These are phyloP conservation scores for Stephania japonica DNA, from an alignment of 164 flowering plant genomes.

Conservation along the genomic window DNA sequence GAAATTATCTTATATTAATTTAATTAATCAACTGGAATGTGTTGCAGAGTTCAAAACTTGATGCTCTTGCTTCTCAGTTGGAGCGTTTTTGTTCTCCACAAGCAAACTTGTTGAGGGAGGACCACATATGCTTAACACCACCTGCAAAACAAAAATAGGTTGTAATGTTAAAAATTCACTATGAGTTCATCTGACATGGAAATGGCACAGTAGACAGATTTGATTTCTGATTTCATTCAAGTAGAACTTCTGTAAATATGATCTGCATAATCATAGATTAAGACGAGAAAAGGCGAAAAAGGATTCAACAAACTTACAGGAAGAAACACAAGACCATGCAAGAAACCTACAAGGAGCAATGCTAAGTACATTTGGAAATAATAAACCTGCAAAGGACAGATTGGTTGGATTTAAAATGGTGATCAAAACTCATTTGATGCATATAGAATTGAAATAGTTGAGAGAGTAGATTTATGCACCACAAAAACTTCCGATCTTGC, in stretches of 20 bases:
- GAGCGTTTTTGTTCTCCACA: neutral
- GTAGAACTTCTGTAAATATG: neutral
- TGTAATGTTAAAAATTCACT: neutral
- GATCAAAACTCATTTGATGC: neutral
- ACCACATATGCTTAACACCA: constrained; percentile 64
- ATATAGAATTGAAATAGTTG: neutral
- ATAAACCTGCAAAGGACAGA: constrained; percentile 62
- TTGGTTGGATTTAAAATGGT: neutral
- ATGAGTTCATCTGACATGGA: no score
- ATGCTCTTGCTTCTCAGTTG: constrained; percentile 12
- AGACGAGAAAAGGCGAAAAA: neutral
- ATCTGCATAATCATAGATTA: neutral
- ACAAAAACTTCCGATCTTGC: constrained; percentile 90
- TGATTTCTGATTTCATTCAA: neutral
- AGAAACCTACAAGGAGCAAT: constrained; percentile 76
- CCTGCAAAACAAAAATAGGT: constrained; percentile 36
- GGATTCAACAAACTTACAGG: constrained; percentile 52
- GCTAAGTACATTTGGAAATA: constrained; percentile 95
- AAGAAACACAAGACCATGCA: constrained; percentile 85
- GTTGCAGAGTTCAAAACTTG: constrained; percentile 4
- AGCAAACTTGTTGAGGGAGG: constrained; percentile 51
- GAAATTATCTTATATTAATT: no score
- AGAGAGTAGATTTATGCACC: constrained; percentile 31
- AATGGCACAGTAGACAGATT: neutral
- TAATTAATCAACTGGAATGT: constrained; percentile 4